Conservation (phyloP, 106 monocot species). For the Phalaenopsis equestris region DNA sequence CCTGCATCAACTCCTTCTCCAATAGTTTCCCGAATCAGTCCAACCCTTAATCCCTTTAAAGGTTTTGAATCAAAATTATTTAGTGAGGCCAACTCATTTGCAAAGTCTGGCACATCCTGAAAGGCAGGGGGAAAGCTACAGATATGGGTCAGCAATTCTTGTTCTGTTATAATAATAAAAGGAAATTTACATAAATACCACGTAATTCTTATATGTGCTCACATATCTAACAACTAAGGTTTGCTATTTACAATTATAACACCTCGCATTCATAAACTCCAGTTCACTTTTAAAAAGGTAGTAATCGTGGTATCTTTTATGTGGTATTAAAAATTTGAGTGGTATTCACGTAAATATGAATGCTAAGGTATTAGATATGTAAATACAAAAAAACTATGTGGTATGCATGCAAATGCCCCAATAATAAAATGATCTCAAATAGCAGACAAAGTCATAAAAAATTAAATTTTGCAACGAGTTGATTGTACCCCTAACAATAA, state of each 20-base stretch:
- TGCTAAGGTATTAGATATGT: too few species aligned
- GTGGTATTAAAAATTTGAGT: too few species aligned
- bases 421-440: not conserved
- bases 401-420: not conserved
- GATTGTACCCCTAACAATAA: not conserved
- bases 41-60: constrained; percentile 67
- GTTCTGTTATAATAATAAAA: not conserved
- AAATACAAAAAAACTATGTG: too few species aligned
- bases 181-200: not conserved
- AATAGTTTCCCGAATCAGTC: constrained; percentile 77
- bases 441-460: not conserved
- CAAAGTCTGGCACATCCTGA: constrained; percentile 76
- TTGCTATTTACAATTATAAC: too few species aligned
- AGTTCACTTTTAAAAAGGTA: too few species aligned
- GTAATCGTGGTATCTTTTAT: too few species aligned
- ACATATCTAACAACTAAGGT: too few species aligned
- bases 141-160: constrained; percentile 1
- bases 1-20: constrained; percentile 78
- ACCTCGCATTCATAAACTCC: too few species aligned
- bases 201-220: too few species aligned
- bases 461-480: not conserved
- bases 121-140: constrained; percentile 7
- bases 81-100: constrained; percentile 39
- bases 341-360: too few species aligned
- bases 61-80: constrained; percentile 52